Percentiles rank a stretch among this genome's conserved stretches.
These are phyloP conservation scores for Scheffersomyces amazonensis DNA, from an alignment of 805 yeast genomes.

Conservation along the genomic window DNA sequence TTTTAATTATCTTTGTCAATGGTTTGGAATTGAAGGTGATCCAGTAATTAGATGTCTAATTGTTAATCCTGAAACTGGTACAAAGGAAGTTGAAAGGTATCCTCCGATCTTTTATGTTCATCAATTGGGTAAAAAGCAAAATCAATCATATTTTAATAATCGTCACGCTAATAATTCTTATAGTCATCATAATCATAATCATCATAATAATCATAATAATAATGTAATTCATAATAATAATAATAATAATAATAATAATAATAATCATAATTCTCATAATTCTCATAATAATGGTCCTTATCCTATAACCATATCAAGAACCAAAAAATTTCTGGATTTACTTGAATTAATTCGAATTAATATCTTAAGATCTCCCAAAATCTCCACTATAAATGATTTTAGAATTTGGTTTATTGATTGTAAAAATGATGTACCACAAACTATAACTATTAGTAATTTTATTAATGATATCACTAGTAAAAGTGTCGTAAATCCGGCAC, in stretches of 20 bases:
- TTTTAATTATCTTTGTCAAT: conserved; percentile 42
- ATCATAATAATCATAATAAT: conserved; percentile 2
- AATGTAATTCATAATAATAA: conserved; percentile 2
- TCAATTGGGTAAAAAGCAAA: conserved; percentile 19
- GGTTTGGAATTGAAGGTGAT: conserved; percentile 52
- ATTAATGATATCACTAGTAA: conserved; percentile 26
- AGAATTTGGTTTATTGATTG: conserved; percentile 38
- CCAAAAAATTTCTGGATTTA: conserved; percentile 32
- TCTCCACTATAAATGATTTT: conserved; percentile 12
- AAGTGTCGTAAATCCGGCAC: conserved; percentile 21
- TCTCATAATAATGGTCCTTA: conserved; percentile 3
- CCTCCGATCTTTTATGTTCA: conserved; percentile 39
- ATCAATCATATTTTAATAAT: not conserved
- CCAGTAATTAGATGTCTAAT: conserved; percentile 32
- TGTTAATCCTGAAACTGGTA: conserved; percentile 21
- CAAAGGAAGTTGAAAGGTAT: conserved; percentile 27
- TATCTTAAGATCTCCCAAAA: conserved; percentile 17
- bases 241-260: conserved; percentile 2
- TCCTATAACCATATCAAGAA: conserved; percentile 25
- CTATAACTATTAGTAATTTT: conserved; percentile 23
- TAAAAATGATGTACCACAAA: conserved; percentile 17
- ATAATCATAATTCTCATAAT: conserved; percentile 3
- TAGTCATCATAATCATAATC: conserved; percentile 3
- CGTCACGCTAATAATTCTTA: not conserved
- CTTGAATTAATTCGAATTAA: conserved; percentile 21